Evolutionary conservation across 2,329 filamentous ascomycete genomes (phyloP), one percentile per base, ranked within the genome.

Genomic region (Penicillium palitans): DNA sequence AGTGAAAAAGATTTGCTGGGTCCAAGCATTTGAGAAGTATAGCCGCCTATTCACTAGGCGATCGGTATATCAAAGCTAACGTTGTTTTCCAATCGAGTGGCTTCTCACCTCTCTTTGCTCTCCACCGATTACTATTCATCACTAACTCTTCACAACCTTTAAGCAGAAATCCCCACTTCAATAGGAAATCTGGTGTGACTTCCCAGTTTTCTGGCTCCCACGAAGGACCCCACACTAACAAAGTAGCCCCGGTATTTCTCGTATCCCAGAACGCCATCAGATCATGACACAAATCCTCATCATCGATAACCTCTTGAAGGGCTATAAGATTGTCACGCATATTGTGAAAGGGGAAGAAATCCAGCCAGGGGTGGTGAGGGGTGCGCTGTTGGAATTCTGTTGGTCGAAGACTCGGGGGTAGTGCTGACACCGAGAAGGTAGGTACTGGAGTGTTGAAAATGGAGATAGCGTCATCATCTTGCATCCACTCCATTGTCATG

Each of bases 291-390:
- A 79, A 67, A 17, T 76, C 72, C 25, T 77, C 74, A 24, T 75
- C 68, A 60, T 79, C 72, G 40, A 79, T 53, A 3, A 52, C 7
- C 27, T 62, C 62, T 4, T 53, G 51, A n/a, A 63, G 59, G 6
- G 51, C 57, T 40, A 79, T 78, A 46, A 78, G 57, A 48, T 70
- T 72, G 49, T 78, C 73, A n/a, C 77, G 63, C 67, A 78, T 70
- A 27, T 66, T 68, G 6, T 74, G 76, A 49, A 78, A 77, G 0
- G 76, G 76, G 31, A 78, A 73, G n/a, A 74, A 68, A 57, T 79
- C 76, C 46, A 78, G 71, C 74, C 75, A 79, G 0, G 67, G 65
- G 24, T 70, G 70, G 61, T 79, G 76, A 21, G 72, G 62, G 4
- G 68, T 68, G 2, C 62, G 64, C 8, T 70, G 64, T 54, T 79